Conservation (phyloP, 495 filamentous ascomycete genomes). For the Hyaloscypha bicolor region DNA sequence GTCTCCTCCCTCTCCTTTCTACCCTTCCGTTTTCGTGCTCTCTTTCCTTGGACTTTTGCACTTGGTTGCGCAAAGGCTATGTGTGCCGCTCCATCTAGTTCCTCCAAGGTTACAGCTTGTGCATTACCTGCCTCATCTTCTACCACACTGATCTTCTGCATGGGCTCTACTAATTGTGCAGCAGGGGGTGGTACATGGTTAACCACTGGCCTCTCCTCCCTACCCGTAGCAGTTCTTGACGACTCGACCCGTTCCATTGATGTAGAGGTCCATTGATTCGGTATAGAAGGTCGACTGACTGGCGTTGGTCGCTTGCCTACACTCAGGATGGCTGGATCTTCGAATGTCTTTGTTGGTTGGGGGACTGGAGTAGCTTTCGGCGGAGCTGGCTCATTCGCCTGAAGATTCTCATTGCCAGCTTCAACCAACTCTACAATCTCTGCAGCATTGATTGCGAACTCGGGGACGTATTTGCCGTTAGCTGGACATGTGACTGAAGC, state of each 20-base stretch:
- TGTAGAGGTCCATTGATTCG: constrained; percentile 15
- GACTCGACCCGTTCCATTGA: constrained; percentile 27
- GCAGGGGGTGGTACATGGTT: constrained; percentile 18
- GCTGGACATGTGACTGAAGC: constrained; percentile 28
- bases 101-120: constrained; percentile 22
- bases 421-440: constrained; percentile 45
- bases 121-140: constrained; percentile 12
- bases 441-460: constrained; percentile 38
- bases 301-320: constrained; percentile 39
- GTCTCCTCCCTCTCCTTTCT: constrained; percentile 8
- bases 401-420: constrained; percentile 30
- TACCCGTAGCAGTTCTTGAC: constrained; percentile 12
- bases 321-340: constrained; percentile 59
- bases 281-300: constrained; percentile 10
- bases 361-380: constrained; percentile 18
- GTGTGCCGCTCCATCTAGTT: constrained; percentile 13
- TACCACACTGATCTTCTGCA: constrained; percentile 20
- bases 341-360: constrained; percentile 37
- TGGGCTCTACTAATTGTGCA: constrained; percentile 22
- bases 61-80: constrained; percentile 37
- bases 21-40: constrained; percentile 15
- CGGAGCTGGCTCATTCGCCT: neutral
- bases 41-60: constrained; percentile 13
- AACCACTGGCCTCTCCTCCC: constrained; percentile 4
- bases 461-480: constrained; percentile 39